Base-by-base conservation (phyloP, 106 monocot genomes). In the Acorus calamus region DNA sequence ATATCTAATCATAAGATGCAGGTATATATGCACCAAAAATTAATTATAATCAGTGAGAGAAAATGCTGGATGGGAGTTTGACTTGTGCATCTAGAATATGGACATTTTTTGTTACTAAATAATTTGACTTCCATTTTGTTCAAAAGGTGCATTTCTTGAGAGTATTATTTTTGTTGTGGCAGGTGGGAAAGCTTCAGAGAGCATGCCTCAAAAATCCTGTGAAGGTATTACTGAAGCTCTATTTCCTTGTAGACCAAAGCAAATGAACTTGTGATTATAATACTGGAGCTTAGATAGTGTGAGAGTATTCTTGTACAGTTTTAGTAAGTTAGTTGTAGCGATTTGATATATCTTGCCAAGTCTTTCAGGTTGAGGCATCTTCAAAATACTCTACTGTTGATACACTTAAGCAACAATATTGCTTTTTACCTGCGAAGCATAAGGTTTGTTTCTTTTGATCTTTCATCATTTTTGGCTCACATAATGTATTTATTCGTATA, bases 161-260 rank as follows among this genome's bases (percentile, higher is more conserved):
- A 8, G 44, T 46, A 28, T 59, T 42, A 56, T 7, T 49, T 56
- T 51, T 10, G 56, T 52, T 44, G 44, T 44, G 80, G 57, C 69
- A 98, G 96, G 91, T 98, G 6, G 65, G 69, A 59, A 98, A 98
- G 65, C 87, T 98, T 52, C 87, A 98, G 68, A 64, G 92, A 50
- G 91, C 87, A 46, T 98, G 96, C 71, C 83, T 98, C 41, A 85
- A 85, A 80, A 88, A 91, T 80, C 96, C 96, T 71, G 87, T 85
- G 4, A 98, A 98, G 96, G 94, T 96, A 3, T 60, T 47, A 13
- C 44, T 53, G 28, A 65, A 52, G 3, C n/a, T 52, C 52, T 65
- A 42, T 65, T n/a, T 14, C 12, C 6, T 4, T 12, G 9, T 10
- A 7, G 11, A 14, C 58, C 13, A 59, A 59, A 12, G 14, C 14